phyloP scores from a whole-genome alignment of 2,329 filamentous ascomycete genomes.

The Cryphonectria carpinicola region DNA sequence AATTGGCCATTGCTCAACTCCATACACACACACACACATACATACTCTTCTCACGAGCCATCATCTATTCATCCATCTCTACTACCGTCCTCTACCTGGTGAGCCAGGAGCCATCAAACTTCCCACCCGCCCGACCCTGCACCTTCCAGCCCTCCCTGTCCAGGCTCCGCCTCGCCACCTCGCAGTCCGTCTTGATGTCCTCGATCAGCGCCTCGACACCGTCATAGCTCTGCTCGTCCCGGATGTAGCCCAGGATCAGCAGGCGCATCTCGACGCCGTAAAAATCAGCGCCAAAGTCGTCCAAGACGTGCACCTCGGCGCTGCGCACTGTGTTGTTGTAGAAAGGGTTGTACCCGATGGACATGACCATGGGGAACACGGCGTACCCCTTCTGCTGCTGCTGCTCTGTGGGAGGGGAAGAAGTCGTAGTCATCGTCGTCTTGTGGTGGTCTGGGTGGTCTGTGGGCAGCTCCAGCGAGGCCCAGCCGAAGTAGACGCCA shows the following conservation, averaged over 20 bases:
- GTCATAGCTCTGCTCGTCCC: constrained; percentile 87
- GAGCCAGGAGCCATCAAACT: constrained; percentile 28
- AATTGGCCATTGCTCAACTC: background rate
- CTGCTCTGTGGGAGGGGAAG: background rate
- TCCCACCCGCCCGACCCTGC: constrained; percentile 39
- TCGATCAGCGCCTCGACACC: constrained; percentile 80
- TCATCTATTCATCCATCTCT: background rate
- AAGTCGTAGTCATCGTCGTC: background rate
- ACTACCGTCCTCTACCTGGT: constrained; percentile 18
- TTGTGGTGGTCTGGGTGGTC: constrained; percentile 48
- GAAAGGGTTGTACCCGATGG: constrained; percentile 95
- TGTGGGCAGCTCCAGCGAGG: constrained; percentile 66
- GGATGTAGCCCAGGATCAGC: constrained; percentile 82
- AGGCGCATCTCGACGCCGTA: constrained; percentile 82
- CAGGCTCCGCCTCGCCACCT: constrained; percentile 77
- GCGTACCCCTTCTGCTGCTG: constrained; percentile 31
- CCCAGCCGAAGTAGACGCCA: constrained; percentile 95
- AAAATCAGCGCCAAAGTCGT: constrained; percentile 78
- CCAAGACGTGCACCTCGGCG: constrained; percentile 89
- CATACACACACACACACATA: too few relatives aligned
- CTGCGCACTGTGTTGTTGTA: constrained; percentile 89
- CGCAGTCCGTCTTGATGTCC: constrained; percentile 88
- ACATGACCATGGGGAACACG: constrained; percentile 88
- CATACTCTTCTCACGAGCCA: too few relatives aligned
- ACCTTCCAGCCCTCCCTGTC: constrained; percentile 63